Base-by-base conservation (phyloP, 148 eudicot genomes). In the Agrostemma githago region DNA sequence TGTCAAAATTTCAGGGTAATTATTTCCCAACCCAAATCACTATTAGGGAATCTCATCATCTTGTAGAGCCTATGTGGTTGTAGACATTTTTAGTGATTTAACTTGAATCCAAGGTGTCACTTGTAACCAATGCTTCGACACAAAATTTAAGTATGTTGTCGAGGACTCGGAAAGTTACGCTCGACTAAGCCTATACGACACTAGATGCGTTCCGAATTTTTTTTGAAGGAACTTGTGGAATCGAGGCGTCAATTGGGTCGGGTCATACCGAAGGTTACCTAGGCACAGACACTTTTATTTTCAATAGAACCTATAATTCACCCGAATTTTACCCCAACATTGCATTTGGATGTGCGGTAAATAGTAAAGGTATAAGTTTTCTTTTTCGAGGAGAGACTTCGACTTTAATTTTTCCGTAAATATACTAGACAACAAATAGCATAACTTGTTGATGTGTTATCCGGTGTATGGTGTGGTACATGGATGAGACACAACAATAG, bases 71-170 rank as follows among this genome's bases (percentile, higher is more conserved):
- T 40, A 11, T 8, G 58, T 76, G 48, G 20, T 70, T 46, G 17
- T 76, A 6, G 79, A 76, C 74, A 70, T 61, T 5, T 64, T 46
- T 7, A 26, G 48, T 4, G 61, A 69, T 21, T 46, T 69, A 17
- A 76, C 79, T 60, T 76, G 79, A 69, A 64, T 76, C 39, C 74
- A 76, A 70, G 69, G 79, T n/a, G n/a, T n/a, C n/a, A n/a, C n/a
- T n/a, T n/a, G n/a, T n/a, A n/a, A 76, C 67, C 68, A 59, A 0
- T 76, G 79, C 62, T 76, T 76, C 58, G 10, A 21, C 5, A 0
- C 10, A 17, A 39, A 66, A 4, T 56, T 4, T 6, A 1, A 14
- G 2, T 75, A 56, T 38, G 0, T 4, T 2, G 60, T 56, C 40
- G 44, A 54, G 6, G 54, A 57, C n/a, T n/a, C n/a, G n/a, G n/a